These are phyloP conservation scores for Vigna reflexopilosa DNA, from an alignment of 306 rosid genomes.

Conservation along the genomic window DNA sequence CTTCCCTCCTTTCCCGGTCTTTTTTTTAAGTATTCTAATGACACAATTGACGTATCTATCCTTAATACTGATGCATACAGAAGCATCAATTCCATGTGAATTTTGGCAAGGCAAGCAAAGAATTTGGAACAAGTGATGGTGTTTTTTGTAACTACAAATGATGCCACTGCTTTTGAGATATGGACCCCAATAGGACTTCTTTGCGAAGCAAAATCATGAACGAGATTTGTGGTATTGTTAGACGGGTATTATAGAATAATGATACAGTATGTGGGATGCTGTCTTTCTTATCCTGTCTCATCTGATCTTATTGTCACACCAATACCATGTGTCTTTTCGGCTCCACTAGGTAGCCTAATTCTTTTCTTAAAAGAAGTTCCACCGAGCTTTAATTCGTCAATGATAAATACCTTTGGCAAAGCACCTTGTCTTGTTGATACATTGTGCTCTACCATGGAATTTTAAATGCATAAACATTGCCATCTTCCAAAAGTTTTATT, in stretches of 20 bases:
- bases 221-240: conserved; percentile 50
- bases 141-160: conserved; percentile 54
- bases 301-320: conserved; percentile 32
- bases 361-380: conserved; percentile 49
- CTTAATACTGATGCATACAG: neutral
- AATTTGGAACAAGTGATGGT: conserved; percentile 43
- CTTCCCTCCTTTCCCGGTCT: conserved; percentile 20
- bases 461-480: conserved; percentile 6
- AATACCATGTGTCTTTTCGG: conserved; percentile 47
- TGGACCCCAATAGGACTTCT: conserved; percentile 68
- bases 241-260: conserved; percentile 50
- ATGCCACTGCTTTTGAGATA: conserved; percentile 45
- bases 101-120: conserved; percentile 47
- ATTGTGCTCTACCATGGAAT: conserved; percentile 33
- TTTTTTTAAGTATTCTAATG: neutral
- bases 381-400: conserved; percentile 42
- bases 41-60: conserved; percentile 35
- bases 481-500: conserved; percentile 10
- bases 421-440: conserved; percentile 40
- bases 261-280: conserved; percentile 42
- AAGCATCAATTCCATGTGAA: conserved; percentile 48
- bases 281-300: conserved; percentile 49
- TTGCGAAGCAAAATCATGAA: conserved; percentile 59
- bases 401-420: conserved; percentile 44
- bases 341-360: conserved; percentile 55